Conservation (phyloP, 805 yeast genomes). For the Myxozyma geophila region DNA sequence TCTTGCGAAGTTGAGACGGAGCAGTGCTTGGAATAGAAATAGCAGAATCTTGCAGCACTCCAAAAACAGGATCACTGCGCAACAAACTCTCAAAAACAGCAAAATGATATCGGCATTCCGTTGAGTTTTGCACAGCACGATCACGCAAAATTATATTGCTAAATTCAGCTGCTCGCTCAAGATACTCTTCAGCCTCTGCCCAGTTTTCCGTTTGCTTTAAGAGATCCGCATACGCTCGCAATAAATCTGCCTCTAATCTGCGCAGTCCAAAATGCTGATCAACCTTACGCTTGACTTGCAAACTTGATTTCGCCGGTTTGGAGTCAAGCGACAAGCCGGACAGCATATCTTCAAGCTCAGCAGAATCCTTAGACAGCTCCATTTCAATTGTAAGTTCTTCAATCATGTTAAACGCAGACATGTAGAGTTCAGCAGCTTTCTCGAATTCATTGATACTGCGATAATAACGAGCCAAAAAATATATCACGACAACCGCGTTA, state of each 20-base stretch:
- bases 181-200: conserved; percentile 17
- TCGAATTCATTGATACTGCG: not conserved
- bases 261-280: conserved; percentile 4
- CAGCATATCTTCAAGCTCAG: conserved; percentile 15
- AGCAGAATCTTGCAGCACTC: conserved; percentile 57
- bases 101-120: conserved; percentile 31
- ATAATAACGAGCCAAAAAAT: conserved; percentile 6
- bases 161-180: conserved; percentile 1
- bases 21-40: conserved; percentile 49
- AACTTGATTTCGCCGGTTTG: not conserved
- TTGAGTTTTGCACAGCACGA: conserved; percentile 25
- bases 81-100: conserved; percentile 35
- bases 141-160: conserved; percentile 3
- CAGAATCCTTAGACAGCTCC: not conserved
- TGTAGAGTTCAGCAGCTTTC: conserved; percentile 7
- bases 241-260: conserved; percentile 2
- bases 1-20: not conserved
- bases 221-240: conserved; percentile 3
- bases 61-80: conserved; percentile 53
- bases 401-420: not conserved
- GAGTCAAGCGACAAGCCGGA: conserved; percentile 4
- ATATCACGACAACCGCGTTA: not conserved
- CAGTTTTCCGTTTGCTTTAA: conserved; percentile 3
- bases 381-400: not conserved
- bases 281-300: not conserved